Percentiles rank a stretch among this genome's conserved stretches.
Evolutionary conservation across 305 asterid genomes (phyloP).

Genomic region (Solanum chacoense): DNA sequence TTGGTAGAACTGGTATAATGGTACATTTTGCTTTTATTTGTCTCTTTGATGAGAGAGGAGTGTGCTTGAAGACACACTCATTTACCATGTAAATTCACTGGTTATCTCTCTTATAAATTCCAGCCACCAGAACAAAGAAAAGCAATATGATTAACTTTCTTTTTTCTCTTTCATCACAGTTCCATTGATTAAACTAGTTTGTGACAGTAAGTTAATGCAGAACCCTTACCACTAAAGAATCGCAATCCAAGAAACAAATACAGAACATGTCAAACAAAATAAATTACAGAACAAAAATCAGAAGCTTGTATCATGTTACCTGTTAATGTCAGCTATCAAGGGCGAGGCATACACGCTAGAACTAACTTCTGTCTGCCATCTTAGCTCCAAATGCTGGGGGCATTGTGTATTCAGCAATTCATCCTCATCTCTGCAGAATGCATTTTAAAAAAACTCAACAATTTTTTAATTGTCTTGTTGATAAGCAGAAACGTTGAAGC

Average conservation of each 20-base stretch:
- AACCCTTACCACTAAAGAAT: not conserved
- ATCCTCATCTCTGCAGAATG: constrained; percentile 60
- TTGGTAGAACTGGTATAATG: not conserved
- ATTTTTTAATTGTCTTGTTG: not conserved
- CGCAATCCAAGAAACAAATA: not conserved
- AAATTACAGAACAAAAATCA: not conserved
- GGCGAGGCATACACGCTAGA: constrained; percentile 94
- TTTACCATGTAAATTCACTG: not conserved
- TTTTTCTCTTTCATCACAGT: not conserved
- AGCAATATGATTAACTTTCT: not conserved
- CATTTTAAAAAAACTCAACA: not conserved
- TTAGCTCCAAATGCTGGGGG: constrained; percentile 88
- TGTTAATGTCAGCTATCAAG: constrained; percentile 86
- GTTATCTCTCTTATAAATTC: not conserved
- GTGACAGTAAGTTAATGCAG: not conserved
- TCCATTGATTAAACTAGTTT: not conserved
- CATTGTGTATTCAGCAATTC: constrained; percentile 87
- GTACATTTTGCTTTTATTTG: not conserved
- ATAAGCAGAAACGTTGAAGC: not conserved
- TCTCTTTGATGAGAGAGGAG: not conserved
- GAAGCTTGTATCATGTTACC: constrained; percentile 27
- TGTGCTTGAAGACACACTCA: not conserved
- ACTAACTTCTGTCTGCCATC: constrained; percentile 99
- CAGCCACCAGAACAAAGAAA: not conserved
- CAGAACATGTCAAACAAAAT: not conserved